phyloP scores from a whole-genome alignment of 1,284 basidiomycete species.

The Puccinia hordei region DNA sequence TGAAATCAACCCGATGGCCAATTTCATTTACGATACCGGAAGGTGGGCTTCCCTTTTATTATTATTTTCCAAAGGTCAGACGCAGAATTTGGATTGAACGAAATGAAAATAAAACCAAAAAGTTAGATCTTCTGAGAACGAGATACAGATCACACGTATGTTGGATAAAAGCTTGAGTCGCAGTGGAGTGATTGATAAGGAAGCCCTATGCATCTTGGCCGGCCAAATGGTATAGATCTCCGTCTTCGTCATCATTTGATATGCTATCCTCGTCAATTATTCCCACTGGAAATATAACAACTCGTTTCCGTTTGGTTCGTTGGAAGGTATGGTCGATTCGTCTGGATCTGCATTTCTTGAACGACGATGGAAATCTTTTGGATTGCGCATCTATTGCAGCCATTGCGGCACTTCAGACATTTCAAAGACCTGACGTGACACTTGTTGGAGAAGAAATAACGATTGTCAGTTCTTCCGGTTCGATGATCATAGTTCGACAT shows the following conservation, averaged over 20 bases:
- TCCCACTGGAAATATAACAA: not conserved
- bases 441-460: conserved; percentile 87
- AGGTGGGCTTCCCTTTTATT: conserved; percentile 65
- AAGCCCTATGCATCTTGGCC: conserved; percentile 87
- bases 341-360: conserved; percentile 82
- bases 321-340: conserved; percentile 89
- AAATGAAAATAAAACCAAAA: conserved; percentile 19
- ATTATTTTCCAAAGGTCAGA: not conserved
- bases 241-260: conserved; percentile 46
- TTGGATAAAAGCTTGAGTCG: conserved; percentile 89
- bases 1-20: conserved; percentile 93
- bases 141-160: conserved; percentile 83
- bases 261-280: not conserved
- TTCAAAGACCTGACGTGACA: conserved; percentile 86
- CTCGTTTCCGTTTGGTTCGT: not conserved
- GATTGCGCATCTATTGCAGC: conserved; percentile 90
- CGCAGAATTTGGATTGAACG: not conserved
- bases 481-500: not conserved
- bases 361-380: conserved; percentile 89
- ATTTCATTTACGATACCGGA: conserved; percentile 81
- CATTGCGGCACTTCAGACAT: conserved; percentile 85
- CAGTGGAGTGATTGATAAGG: conserved; percentile 90
- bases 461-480: conserved; percentile 66
- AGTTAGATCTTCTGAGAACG: conserved; percentile 80
- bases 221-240: conserved; percentile 74